Evolutionary conservation across 208 protist genomes (phyloP), one percentile per base, ranked within the genome.

Genomic region (Trypanosoma avium): DNA sequence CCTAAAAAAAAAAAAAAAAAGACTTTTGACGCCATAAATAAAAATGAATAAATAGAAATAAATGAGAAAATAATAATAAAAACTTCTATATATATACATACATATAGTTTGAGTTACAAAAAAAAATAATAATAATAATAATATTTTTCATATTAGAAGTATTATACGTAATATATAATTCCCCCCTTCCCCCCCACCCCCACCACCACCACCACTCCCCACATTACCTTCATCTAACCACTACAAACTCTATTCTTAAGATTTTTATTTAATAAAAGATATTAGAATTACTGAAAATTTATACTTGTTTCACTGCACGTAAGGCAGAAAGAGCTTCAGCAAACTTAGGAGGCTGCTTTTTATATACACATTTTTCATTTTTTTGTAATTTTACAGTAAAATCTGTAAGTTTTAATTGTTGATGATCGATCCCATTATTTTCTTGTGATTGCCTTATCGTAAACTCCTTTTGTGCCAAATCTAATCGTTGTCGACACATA

Each of bases 321-420:
- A 93, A 68, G 9, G 71, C 45, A 12, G 76, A 60, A n/a, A 93
- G 75, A 0, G 75, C 70, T 0, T 35, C 43, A 24, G 76, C 68
- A 50, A 82, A 74, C 33, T 64, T 67, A 46, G 65, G 70, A 1
- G 75, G 63, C 42, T 86, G 82, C 67, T 90, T 90, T 59, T 84
- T 85, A 60, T 70, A 93, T 4, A 70, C 69, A 67, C 65, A 81
- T 38, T 33, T 63, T 47, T 77, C 68, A 1, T 68, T 40, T 36
- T 67, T 46, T 4, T 46, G 50, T 22, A 64, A 61, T 29, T 48
- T 29, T 29, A 77, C 53, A 19, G 66, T 73, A 77, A 82, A 90
- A 33, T 90, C 81, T 2, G 64, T 81, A 26, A 90, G 70, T 10
- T 54, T 50, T 24, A 50, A 65, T 55, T 93, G 87, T 7, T 50